phyloP scores from a whole-genome alignment of 2,329 filamentous ascomycete species.

The Botryotinia globosa region DNA sequence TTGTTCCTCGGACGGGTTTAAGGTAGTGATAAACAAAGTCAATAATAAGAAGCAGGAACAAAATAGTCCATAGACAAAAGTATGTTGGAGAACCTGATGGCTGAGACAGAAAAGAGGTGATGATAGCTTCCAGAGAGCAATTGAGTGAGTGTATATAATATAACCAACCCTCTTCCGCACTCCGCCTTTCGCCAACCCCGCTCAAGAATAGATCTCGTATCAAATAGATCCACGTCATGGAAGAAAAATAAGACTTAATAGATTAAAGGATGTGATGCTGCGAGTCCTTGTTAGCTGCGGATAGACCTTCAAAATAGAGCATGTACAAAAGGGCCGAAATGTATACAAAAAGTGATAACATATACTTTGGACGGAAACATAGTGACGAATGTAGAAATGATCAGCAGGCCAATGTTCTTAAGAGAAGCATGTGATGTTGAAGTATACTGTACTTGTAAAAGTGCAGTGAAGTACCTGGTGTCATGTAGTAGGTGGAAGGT shows the following conservation, averaged over 20 bases:
- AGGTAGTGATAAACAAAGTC: background rate
- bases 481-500: background rate
- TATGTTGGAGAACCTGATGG: background rate
- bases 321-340: background rate
- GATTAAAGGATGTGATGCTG: background rate
- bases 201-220: background rate
- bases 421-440: background rate
- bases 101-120: background rate
- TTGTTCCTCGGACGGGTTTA: constrained; percentile 19
- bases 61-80: background rate
- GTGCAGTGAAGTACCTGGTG: background rate
- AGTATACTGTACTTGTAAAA: background rate
- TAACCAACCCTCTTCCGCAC: background rate
- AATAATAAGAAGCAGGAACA: background rate
- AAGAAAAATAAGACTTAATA: background rate
- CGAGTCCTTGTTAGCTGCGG: background rate
- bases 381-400: background rate
- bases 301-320: background rate
- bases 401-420: background rate
- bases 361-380: background rate
- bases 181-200: background rate
- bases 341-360: background rate
- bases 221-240: background rate
- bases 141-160: background rate
- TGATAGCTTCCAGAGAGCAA: background rate